Percentiles rank a stretch among this genome's conserved stretches.
Evolutionary conservation across 1,284 basidiomycete species (phyloP).

Genomic region (Hemileia vastatrix): DNA sequence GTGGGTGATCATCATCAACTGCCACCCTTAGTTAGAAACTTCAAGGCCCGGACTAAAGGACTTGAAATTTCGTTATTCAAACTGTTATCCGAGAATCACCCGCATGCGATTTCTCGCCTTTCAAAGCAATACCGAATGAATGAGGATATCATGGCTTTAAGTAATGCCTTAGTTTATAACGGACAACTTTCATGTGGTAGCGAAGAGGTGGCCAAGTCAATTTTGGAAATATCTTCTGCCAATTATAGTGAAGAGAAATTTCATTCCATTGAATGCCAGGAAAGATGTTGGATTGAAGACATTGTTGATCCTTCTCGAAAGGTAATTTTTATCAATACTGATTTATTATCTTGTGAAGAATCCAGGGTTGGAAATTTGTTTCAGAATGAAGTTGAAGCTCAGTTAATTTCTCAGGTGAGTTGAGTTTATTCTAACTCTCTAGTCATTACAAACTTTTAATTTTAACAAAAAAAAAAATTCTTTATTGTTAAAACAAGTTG

Average conservation of each 20-base stretch:
- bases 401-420: slow-evolving; percentile 40
- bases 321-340: slow-evolving; percentile 88
- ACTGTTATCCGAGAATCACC: slow-evolving; percentile 72
- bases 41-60: slow-evolving; percentile 67
- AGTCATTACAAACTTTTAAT: background rate
- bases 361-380: slow-evolving; percentile 74
- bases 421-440: background rate
- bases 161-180: slow-evolving; percentile 78
- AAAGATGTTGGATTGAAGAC: slow-evolving; percentile 60
- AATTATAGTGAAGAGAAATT: too few relatives aligned
- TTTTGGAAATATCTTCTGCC: slow-evolving; percentile 54
- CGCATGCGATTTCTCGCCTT: slow-evolving; percentile 69
- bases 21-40: slow-evolving; percentile 68
- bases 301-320: slow-evolving; percentile 57
- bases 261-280: background rate
- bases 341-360: slow-evolving; percentile 63
- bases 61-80: slow-evolving; percentile 84
- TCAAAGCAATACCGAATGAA: slow-evolving; percentile 94
- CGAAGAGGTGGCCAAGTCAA: slow-evolving; percentile 56
- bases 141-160: slow-evolving; percentile 84
- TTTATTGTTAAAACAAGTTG: slow-evolving; percentile 49
- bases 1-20: slow-evolving; percentile 97
- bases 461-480: background rate
- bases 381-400: slow-evolving; percentile 74
- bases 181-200: slow-evolving; percentile 70